These are phyloP conservation scores for Stentor roeselii DNA, from an alignment of 73 alveolate genomes.

Conservation along the genomic window DNA sequence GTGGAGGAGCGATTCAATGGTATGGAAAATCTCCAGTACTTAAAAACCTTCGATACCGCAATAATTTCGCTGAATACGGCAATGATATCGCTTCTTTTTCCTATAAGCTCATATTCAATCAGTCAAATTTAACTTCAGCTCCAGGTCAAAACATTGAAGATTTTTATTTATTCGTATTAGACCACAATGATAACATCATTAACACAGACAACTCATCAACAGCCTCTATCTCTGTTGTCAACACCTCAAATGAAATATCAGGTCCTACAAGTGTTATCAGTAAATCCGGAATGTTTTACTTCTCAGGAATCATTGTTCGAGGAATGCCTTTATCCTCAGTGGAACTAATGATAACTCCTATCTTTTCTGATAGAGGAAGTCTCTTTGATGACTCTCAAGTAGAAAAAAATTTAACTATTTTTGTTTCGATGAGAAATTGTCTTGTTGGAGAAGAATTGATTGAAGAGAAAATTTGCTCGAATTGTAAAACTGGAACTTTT, in stretches of 20 bases:
- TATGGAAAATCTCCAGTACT: neutral
- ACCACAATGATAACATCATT: neutral
- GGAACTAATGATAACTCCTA: neutral
- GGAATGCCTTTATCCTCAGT: constrained; percentile 19
- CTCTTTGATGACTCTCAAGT: neutral
- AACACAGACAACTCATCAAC: neutral
- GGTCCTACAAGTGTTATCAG: constrained; percentile 22
- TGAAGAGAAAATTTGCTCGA: neutral
- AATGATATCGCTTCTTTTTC: constrained; percentile 7
- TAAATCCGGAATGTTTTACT: constrained; percentile 14
- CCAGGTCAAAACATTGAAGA: no score
- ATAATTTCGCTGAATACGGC: neutral
- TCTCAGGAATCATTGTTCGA: neutral
- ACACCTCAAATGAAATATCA: neutral
- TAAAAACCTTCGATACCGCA: neutral
- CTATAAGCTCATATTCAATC: neutral
- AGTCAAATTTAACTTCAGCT: no score
- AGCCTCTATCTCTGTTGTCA: neutral
- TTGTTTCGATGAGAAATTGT: constrained; percentile 5
- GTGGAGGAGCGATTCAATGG: constrained; percentile 21
- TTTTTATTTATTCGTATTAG: neutral
- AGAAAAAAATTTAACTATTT: neutral
- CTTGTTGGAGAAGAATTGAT: constrained; percentile 29
- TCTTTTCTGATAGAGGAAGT: neutral
- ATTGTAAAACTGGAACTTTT: constrained; percentile 30